These are phyloP conservation scores for Salvia rosmarinus DNA, from an alignment of 257 asterid genomes.

Conservation along the genomic window DNA sequence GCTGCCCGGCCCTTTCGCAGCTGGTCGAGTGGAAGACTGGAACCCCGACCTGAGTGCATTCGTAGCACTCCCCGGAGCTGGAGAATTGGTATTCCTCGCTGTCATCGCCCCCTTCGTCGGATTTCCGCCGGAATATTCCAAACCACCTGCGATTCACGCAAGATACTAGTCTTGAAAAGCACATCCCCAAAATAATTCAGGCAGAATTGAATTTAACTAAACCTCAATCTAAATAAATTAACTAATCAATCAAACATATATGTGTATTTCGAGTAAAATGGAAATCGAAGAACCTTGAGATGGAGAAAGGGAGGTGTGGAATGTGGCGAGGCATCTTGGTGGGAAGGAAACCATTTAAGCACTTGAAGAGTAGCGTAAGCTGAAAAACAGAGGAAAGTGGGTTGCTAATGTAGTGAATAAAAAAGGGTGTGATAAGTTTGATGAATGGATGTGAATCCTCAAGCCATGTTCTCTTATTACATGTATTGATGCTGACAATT, in stretches of 20 bases:
- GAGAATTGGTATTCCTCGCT: slow-evolving; percentile 41
- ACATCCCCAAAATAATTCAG: too few relatives aligned
- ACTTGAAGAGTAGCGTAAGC: slow-evolving; percentile 9
- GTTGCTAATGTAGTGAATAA: neutral
- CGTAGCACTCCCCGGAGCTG: slow-evolving; percentile 71
- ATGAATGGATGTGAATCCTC: slow-evolving; percentile 19
- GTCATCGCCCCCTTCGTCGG: slow-evolving; percentile 46
- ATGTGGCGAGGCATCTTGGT: slow-evolving; percentile 57
- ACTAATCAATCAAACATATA: too few relatives aligned
- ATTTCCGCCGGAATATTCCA: slow-evolving; percentile 57
- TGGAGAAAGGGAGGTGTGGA: slow-evolving; percentile 54
- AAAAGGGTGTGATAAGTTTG: neutral
- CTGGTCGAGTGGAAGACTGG: slow-evolving; percentile 98
- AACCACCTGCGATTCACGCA: slow-evolving; percentile 58
- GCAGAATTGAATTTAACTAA: too few relatives aligned
- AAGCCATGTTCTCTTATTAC: neutral
- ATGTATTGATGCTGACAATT: slow-evolving; percentile 12
- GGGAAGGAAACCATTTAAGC: slow-evolving; percentile 61
- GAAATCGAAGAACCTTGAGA: slow-evolving; percentile 47
- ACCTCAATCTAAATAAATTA: too few relatives aligned
- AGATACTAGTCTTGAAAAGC: too few relatives aligned
- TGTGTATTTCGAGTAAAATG: too few relatives aligned
- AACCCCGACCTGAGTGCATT: slow-evolving; percentile 85
- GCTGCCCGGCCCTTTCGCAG: slow-evolving; percentile 78
- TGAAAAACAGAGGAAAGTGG: neutral